Evolutionary conservation across 441 rosid genomes (phyloP).

Genomic region (Adansonia madagascariensis): DNA sequence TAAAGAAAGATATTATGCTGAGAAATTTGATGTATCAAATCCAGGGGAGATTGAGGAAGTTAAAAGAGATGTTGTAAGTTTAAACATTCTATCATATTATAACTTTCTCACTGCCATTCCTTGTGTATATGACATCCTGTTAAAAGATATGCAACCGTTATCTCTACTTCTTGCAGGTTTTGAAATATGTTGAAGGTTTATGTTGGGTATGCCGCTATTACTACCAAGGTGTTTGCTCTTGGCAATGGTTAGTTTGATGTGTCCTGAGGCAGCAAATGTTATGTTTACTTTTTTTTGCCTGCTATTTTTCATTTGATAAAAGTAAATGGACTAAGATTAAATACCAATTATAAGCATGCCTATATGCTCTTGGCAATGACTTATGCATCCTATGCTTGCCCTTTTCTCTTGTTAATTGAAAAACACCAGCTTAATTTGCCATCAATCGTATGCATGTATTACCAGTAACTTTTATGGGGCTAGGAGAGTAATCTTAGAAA

Average conservation of each 20-base stretch:
- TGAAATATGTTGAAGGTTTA: constrained; percentile 90
- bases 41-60: constrained; percentile 65
- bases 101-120: not conserved
- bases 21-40: constrained; percentile 70
- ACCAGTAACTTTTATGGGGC: not conserved
- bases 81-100: not conserved
- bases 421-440: too few species aligned
- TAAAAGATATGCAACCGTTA: not conserved
- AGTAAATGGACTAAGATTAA: not conserved
- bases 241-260: constrained; percentile 84
- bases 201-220: constrained; percentile 98
- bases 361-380: not conserved
- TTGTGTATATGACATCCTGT: constrained; percentile 4
- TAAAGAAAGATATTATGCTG: constrained; percentile 88
- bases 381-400: not conserved
- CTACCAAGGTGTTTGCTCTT: constrained; percentile 92
- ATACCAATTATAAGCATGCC: not conserved
- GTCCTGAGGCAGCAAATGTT: not conserved
- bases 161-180: constrained; percentile 56
- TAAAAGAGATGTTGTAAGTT: constrained; percentile 78
- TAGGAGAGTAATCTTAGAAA: not conserved
- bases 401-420: too few species aligned
- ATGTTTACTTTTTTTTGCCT: not conserved
- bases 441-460: not conserved
- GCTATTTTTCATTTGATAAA: constrained; percentile 3